Conservation (phyloP, 306 rosid species). For the Hippophae gyantsensis region DNA sequence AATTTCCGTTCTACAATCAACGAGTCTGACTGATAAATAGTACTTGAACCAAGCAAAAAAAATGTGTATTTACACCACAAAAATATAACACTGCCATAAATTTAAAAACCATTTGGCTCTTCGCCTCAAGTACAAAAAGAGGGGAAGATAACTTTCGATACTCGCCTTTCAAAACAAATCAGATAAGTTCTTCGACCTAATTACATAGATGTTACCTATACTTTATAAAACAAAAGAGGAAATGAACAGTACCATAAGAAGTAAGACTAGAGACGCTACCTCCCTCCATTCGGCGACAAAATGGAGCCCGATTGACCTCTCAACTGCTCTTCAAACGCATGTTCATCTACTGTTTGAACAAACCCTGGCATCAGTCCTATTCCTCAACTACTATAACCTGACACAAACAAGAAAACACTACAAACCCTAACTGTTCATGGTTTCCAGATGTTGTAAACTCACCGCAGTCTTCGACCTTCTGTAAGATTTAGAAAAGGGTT, state of each 20-base stretch:
- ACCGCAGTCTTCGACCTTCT: conserved; percentile 33
- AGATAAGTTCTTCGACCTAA: conserved; percentile 30
- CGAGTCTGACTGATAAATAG: too few species aligned
- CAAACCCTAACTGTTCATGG: conserved; percentile 13
- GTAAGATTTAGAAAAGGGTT: conserved; percentile 67
- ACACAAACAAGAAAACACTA: not conserved
- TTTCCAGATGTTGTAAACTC: conserved; percentile 9
- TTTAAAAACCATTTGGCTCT: too few species aligned
- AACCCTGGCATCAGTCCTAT: conserved; percentile 19
- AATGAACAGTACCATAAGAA: conserved; percentile 98
- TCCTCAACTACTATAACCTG: conserved; percentile 2
- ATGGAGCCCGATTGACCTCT: conserved; percentile 75
- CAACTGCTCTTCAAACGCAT: conserved; percentile 58
- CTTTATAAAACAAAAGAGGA: conserved; percentile 35
- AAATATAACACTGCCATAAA: too few species aligned
- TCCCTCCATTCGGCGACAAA: conserved; percentile 99
- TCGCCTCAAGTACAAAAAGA: too few species aligned
- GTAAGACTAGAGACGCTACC: conserved; percentile 99
- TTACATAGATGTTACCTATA: conserved; percentile 24
- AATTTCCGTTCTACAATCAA: too few species aligned
- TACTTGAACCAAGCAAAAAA: too few species aligned
- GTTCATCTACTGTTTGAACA: conserved; percentile 54
- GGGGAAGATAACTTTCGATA: not conserved
- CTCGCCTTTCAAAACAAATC: conserved; percentile 37
- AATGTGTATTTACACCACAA: too few species aligned